Conservation (phyloP, 2,329 filamentous ascomycete genomes). For the Polychaeton citri region DNA sequence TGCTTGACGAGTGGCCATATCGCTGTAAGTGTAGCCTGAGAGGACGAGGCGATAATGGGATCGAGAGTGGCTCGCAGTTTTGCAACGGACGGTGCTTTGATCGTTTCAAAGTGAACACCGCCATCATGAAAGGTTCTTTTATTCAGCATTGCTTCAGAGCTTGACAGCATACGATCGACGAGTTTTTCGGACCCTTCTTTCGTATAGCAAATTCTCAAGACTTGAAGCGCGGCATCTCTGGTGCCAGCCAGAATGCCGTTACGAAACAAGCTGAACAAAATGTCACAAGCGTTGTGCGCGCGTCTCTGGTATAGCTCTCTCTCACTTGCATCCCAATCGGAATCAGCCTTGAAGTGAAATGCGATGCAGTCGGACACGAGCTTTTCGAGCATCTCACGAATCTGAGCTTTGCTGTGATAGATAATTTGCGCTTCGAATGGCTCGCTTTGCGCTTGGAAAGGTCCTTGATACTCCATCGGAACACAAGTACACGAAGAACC, state of each 20-base stretch:
- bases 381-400: conserved; percentile 4
- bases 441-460: conserved; percentile 4
- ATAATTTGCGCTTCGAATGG: conserved; percentile 6
- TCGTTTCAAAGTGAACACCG: conserved; percentile 2
- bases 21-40: conserved; percentile 2
- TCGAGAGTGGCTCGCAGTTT: conserved; percentile 7
- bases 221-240: background rate
- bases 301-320: conserved; percentile 2
- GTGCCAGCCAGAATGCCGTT: conserved; percentile 1
- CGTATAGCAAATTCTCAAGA: background rate
- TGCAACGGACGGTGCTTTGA: conserved; percentile 5
- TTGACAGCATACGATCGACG: background rate
- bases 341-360: conserved; percentile 5
- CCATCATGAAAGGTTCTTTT: background rate
- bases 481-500: conserved; percentile 11
- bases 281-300: conserved; percentile 4
- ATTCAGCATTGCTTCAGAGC: background rate
- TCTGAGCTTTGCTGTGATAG: conserved; percentile 5
- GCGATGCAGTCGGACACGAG: conserved; percentile 4
- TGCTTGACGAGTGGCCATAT: conserved; percentile 14
- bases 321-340: conserved; percentile 7
- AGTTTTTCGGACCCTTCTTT: background rate
- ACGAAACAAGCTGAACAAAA: conserved; percentile 8
- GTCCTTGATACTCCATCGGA: conserved; percentile 4
- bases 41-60: conserved; percentile 6